Base-by-base conservation (phyloP, 352 stramenopile species). In the Phytophthora sojae region DNA sequence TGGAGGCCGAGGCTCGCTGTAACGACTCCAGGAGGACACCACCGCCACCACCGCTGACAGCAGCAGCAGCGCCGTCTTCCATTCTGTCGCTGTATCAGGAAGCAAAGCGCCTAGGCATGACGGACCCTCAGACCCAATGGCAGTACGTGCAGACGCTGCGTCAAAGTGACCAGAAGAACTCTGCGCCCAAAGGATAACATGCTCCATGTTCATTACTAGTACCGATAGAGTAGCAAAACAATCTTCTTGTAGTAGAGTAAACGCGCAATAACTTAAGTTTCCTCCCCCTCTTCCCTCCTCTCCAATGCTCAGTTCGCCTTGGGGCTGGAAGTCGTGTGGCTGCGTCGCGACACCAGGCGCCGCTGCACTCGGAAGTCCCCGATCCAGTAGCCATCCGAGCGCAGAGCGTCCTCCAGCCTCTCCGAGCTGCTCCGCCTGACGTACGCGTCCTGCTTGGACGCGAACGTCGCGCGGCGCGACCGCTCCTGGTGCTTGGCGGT, bases 351-450 rank as follows among this genome's bases (percentile, higher is more conserved):
- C 42, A 85, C 69, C 60, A 83, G 29, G 15, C 79, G 82, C 21
- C 79, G 80, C 60, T 83, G 76, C 6, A 84, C 62, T 51, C 82
- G 79, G 53, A 90, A 93, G 71, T 93, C 83, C 51, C 85, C 85
- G 65, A 93, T 93, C 80, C 82, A 93, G 69, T 93, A 93, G n/a
- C 85, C 85, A 32, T 93, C 83, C n/a, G 79, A 73, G 45, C 78
- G 80, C 61, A 90, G 69, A 19, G 83, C 83, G 54, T 83, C 77
- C 65, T 89, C 78, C 60, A 91, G 75, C 50, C 76, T 73, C 66
- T 88, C 77, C 25, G 67, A 73, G 45, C 23, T 76, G 12, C 58
- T 67, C 49, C 67, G 39, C 7, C 76, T 76, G 21, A 71, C 74
- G 19, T 67, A 62, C 17, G 69, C 32, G 45, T 76, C 63, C 19